Base-by-base conservation (phyloP, 1,284 basidiomycete genomes). In the Cutaneotrichosporon sp. region DNA sequence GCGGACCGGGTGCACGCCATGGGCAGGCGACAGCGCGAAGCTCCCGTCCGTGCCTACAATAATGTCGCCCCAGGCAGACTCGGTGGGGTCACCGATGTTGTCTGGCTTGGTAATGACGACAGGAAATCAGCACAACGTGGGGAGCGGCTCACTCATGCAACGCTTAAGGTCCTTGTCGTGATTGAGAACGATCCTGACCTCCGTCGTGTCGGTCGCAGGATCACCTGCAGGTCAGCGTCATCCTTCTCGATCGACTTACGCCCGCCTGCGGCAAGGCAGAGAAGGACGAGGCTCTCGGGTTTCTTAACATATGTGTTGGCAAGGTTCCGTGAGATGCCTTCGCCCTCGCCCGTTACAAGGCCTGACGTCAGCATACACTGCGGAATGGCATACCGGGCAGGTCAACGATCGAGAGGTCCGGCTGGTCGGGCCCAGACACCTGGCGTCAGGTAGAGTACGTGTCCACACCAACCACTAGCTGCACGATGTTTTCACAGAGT, bases 101-200 rank as follows among this genome's bases (percentile, higher is more conserved):
- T 76, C 73, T 1, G 69, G 67, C 55, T 70, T 66, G n/a, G 73
- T 74, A 51, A 74, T 60, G 7, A 72, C 13, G 26, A 52, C 55
- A 42, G 21, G 14, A 18, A 9, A 30, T 53, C 51, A 53, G 31
- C 10, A 5, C 22, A 14, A 50, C 6, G 51, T 4, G 5, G 31
- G 16, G 10, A 10, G 1, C 14, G 31, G 18, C 53, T 36, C 36
- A 68, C 72, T 63, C 5, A 73, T 64, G 0, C 68, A 67, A 4
- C 70, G 63, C 2, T 40, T 30, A 4, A 71, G 68, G 0, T 50
- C 31, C 0, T 69, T 67, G 51, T 74, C 70, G 34, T 60, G 31
- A 47, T 66, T 58, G 18, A 22, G 51, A 0, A 67, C 68, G 1
- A 74, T 51, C 38, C 63, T 3, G 6, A 69, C 55, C 38, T 51